Evolutionary conservation across 257 asterid genomes (phyloP), one percentile per base, ranked within the genome.

Genomic region (Salvia splendens): DNA sequence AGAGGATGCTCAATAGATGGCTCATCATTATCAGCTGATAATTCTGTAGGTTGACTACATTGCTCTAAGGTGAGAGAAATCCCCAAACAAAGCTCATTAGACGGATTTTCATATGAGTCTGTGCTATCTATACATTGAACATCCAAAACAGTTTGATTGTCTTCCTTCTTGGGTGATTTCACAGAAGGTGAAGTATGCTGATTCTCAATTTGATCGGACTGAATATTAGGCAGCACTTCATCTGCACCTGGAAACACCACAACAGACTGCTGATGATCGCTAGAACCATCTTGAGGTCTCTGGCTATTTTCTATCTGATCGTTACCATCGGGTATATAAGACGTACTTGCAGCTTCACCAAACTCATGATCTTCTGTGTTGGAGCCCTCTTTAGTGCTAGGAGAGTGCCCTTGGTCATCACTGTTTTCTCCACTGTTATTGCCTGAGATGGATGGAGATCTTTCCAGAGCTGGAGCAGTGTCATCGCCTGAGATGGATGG

Each of bases 371-470:
- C 70, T 71, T 75, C 71, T 48, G 38, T 45, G 45, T 57, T 58
- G 35, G 54, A 47, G 54, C 38, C 80, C 24, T 75, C 79, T 41
- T 62, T 61, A 56, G 74, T 69, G 72, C 73, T 40, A 42, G 56
- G 62, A 71, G 83, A 58, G 67, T 53, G 36, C 78, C 50, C 77
- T 36, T 79, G 49, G 14, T 59, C 16, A 61, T 61, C 80, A 58
- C 48, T 63, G 32, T 70, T 71, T 53, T 70, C 73, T 53, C 15
- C 62, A 28, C 60, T 69, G 15, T 49, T 40, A 41, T 46, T 8
- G 61, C 77, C 74, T 48, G 86, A 67, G 76, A 74, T 11, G 24
- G 86, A 68, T 54, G 75, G 28, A 2, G 30, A 24, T 24, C 30
- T 24, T 24, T 24, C 30, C 30, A 24, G 30, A 24, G 30, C 30